These are phyloP conservation scores for Pelargonium cotyledonis DNA, from an alignment of 441 rosid genomes.

Conservation along the genomic window DNA sequence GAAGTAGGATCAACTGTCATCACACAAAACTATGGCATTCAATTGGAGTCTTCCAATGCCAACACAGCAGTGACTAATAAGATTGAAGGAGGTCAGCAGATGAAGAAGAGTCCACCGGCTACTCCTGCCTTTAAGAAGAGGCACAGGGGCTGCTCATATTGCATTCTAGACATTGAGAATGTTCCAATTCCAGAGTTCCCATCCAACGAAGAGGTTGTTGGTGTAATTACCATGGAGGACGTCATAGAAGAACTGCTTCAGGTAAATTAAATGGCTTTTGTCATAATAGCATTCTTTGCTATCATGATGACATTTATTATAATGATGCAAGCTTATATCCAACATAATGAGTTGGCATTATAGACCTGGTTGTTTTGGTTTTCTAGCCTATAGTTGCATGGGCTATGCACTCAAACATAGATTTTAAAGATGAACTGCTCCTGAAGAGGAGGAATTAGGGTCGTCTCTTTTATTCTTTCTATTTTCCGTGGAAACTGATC, in stretches of 20 bases:
- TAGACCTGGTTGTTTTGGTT: not conserved
- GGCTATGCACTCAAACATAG: not conserved
- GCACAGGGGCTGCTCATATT: slow-evolving; percentile 41
- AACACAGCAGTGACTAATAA: slow-evolving; percentile 29
- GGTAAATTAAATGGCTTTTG: slow-evolving; percentile 30
- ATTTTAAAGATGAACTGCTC: not conserved
- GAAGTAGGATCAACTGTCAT: slow-evolving; percentile 15
- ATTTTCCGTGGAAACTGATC: not conserved
- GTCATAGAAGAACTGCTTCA: slow-evolving; percentile 96
- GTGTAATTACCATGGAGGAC: slow-evolving; percentile 94
- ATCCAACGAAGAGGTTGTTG: slow-evolving; percentile 79
- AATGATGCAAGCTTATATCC: not conserved
- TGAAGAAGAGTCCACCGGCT: slow-evolving; percentile 42
- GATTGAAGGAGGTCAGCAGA: slow-evolving; percentile 36
- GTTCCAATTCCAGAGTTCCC: slow-evolving; percentile 56
- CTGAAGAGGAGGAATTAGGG: not conserved
- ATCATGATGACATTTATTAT: not conserved
- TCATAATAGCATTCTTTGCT: not conserved
- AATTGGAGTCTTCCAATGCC: slow-evolving; percentile 32
- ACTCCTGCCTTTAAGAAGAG: slow-evolving; percentile 46
- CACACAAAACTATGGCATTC: slow-evolving; percentile 27
- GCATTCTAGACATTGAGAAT: slow-evolving; percentile 57
- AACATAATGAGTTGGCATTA: too few species aligned
- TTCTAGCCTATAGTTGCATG: not conserved
- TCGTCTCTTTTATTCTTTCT: not conserved